Evolutionary conservation across 2,329 filamentous ascomycete genomes (phyloP), one percentile per base, ranked within the genome.

Genomic region (Venturia carpophila): DNA sequence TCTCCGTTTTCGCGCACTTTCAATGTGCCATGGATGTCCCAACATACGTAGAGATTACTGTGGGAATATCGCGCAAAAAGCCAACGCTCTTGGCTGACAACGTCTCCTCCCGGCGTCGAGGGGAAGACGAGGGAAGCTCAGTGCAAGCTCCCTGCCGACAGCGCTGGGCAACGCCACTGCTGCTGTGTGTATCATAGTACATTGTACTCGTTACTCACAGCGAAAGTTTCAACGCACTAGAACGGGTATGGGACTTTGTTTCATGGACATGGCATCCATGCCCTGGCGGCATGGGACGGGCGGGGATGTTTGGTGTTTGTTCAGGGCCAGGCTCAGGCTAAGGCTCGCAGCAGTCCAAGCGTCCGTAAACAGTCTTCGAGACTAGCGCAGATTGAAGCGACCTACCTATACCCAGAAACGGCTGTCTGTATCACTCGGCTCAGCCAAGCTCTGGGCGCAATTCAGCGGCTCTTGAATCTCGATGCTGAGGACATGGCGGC

Each of bases 391-490:
- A 47, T 47, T 27, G 55, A 15, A 61, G 37, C 37, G n/a, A n/a
- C n/a, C n/a, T n/a, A n/a, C n/a, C n/a, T n/a, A n/a, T 61, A 61
- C 27, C 60, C 39, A 61, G 39, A 61, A 61, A 61, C 60, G 60
- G 60, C 60, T 61, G 60, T 61, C 37, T 61, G 62, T 63, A 63
- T 63, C 62, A 63, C 62, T 63, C 62, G 62, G 42, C 62, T 24
- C 43, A 24, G 62, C 62, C 62, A 63, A 63, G 62, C 41, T 52
- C 62, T 63, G 47, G 62, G 62, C 62, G 62, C 62, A 61, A 61
- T 61, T 61, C 60, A 30, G 60, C 60, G 37, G 1, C 4, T 60
- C 58, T 60, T 60, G 61, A n/a, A n/a, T n/a, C n/a, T n/a, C n/a
- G n/a, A 63, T 49, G 61, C 21, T 37, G 61, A 63, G 34, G 61